phyloP scores from a whole-genome alignment of 352 stramenopile genomes.

The Phytopythium ostracodes region DNA sequence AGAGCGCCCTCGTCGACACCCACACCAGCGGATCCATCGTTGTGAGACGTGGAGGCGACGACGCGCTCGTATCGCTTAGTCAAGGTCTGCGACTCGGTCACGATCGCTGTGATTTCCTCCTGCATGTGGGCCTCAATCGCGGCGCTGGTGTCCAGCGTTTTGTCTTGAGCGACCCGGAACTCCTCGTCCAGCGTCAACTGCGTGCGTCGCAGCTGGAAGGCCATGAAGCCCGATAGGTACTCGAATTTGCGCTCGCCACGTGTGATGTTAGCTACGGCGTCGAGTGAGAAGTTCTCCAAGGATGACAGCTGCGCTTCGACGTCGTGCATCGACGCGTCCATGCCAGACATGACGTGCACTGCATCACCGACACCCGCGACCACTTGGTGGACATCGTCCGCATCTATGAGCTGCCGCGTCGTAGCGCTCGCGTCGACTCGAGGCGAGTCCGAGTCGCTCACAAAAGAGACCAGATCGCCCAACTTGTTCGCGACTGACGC shows the following conservation, averaged over 20 bases:
- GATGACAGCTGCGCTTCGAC: not conserved
- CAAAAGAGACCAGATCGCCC: not conserved
- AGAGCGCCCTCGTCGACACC: not conserved
- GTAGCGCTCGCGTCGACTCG: not conserved
- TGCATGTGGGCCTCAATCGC: not conserved
- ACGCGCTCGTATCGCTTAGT: not conserved
- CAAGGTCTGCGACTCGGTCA: not conserved
- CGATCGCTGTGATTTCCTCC: not conserved
- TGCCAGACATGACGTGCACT: not conserved
- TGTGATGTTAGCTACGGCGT: not conserved
- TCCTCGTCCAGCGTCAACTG: not conserved
- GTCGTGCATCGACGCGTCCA: not conserved
- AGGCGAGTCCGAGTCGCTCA: not conserved
- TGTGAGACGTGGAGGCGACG: not conserved
- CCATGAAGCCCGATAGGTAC: not conserved
- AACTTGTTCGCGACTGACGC: not conserved
- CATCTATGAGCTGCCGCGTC: not conserved
- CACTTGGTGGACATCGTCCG: not conserved
- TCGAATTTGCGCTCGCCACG: not conserved
- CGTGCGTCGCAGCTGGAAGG: not conserved
- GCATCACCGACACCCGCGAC: not conserved
- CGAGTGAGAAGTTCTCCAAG: not conserved
- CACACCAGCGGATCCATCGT: not conserved
- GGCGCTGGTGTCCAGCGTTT: not conserved
- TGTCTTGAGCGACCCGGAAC: not conserved